A percentile compares a stretch with the other conserved stretches of the same genome.
Evolutionary conservation across 805 yeast genomes (phyloP).

Genomic region (Metschnikowia santaceciliae): DNA sequence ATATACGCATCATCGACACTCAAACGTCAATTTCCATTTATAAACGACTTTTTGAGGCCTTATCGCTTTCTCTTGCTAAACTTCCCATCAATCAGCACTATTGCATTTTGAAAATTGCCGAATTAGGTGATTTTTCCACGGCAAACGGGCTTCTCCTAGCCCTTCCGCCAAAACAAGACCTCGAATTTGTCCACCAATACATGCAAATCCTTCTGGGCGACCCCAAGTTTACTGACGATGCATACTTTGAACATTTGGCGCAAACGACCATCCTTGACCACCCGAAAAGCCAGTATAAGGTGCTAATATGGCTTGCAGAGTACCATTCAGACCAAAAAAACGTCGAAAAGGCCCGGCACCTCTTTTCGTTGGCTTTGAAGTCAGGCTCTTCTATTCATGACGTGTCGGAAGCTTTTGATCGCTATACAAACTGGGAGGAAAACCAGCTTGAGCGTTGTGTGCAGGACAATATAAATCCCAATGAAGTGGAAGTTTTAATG

Average conservation of each 20-base stretch:
- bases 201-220: constrained; percentile 5
- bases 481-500: constrained; percentile 10
- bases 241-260: constrained; percentile 7
- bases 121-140: constrained; percentile 23
- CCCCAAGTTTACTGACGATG: background rate
- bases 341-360: constrained; percentile 20
- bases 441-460: constrained; percentile 24
- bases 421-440: constrained; percentile 60
- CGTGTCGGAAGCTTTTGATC: constrained; percentile 61
- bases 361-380: constrained; percentile 47
- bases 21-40: constrained; percentile 24
- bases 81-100: background rate
- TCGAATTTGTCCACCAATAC: constrained; percentile 5
- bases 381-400: constrained; percentile 52
- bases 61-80: background rate
- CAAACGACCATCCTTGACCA: constrained; percentile 26
- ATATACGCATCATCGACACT: too few species aligned
- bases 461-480: constrained; percentile 17
- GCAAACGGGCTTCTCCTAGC: constrained; percentile 29
- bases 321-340: constrained; percentile 43
- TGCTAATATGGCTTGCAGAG: constrained; percentile 46
- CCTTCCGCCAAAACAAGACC: background rate
- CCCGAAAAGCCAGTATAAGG: constrained; percentile 56
- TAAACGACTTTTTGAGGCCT: constrained; percentile 24
- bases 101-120: constrained; percentile 25